Evolutionary conservation across 176 grass and related monocot genomes (phyloP).

Genomic region (Eragrostis curvula): DNA sequence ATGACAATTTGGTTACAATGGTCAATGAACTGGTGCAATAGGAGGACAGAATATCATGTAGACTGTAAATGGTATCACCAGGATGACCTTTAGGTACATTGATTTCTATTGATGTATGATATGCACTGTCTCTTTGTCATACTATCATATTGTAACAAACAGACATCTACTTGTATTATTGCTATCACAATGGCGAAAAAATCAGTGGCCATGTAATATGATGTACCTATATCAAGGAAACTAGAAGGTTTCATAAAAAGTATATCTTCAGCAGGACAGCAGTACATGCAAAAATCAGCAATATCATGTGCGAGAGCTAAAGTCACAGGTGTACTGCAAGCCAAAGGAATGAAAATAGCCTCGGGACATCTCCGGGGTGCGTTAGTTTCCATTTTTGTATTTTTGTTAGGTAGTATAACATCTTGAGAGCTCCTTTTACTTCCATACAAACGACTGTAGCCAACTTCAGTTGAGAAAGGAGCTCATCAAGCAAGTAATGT

Average conservation of each 20-base stretch:
- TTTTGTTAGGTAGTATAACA: slow-evolving; percentile 27
- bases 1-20: slow-evolving; percentile 23
- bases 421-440: slow-evolving; percentile 5
- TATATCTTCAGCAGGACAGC: slow-evolving; percentile 3
- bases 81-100: slow-evolving; percentile 1
- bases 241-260: slow-evolving; percentile 21
- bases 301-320: neutral
- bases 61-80: neutral
- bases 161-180: slow-evolving; percentile 18
- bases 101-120: slow-evolving; percentile 3
- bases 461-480: slow-evolving; percentile 11
- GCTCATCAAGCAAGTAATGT: slow-evolving; percentile 11
- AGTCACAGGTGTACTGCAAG: slow-evolving; percentile 30
- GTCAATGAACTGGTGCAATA: slow-evolving; percentile 5
- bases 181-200: slow-evolving; percentile 10
- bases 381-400: slow-evolving; percentile 28
- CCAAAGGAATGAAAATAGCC: slow-evolving; percentile 14
- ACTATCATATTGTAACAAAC: slow-evolving; percentile 9
- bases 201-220: neutral
- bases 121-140: slow-evolving; percentile 13
- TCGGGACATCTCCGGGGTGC: neutral
- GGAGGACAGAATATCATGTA: neutral
- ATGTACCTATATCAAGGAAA: slow-evolving; percentile 1
- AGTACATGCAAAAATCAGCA: slow-evolving; percentile 5
- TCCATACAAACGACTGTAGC: neutral